phyloP scores from a whole-genome alignment of 225 moss, liverwort and hornwort species.

The Sphagnum tenellum region DNA sequence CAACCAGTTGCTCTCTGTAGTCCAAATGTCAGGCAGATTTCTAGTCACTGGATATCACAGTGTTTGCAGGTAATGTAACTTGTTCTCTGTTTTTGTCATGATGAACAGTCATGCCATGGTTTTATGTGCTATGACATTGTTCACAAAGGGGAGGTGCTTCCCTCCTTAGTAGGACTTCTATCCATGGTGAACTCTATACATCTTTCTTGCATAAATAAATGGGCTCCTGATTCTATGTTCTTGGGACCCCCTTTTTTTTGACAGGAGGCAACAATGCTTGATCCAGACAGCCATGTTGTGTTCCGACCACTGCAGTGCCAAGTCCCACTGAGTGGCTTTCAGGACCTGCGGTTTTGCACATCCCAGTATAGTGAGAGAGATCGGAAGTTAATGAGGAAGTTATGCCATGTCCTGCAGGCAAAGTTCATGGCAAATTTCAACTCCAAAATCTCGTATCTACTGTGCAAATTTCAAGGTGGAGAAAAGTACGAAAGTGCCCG shows the following conservation, averaged over 20 bases:
- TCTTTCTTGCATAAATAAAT: too few species aligned
- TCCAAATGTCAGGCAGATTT: constrained; percentile 22
- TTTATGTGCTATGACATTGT: too few species aligned
- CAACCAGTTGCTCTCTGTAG: constrained; percentile 11
- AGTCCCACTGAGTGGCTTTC: constrained; percentile 63
- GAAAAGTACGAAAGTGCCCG: constrained; percentile 76
- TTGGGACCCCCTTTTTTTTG: not conserved
- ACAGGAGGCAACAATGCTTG: constrained; percentile 61
- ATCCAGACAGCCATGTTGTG: constrained; percentile 50
- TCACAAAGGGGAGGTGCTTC: too few species aligned
- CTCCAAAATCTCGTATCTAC: constrained; percentile 61
- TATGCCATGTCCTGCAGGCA: constrained; percentile 59
- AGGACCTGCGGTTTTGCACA: constrained; percentile 56
- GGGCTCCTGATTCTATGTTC: too few species aligned
- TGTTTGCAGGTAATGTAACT: constrained; percentile 43
- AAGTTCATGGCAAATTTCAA: constrained; percentile 66
- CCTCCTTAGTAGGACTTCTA: too few species aligned
- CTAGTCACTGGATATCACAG: constrained; percentile 63
- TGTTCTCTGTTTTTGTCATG: not conserved
- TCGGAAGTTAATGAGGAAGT: constrained; percentile 56
- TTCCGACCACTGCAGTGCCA: constrained; percentile 78
- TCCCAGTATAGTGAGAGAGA: constrained; percentile 79
- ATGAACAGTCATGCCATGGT: too few species aligned
- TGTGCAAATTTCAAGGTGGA: constrained; percentile 81
- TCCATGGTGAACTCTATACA: too few species aligned